These are phyloP conservation scores for Hyaloperonospora arabidopsidis DNA, from an alignment of 352 stramenopile species.

Conservation along the genomic window DNA sequence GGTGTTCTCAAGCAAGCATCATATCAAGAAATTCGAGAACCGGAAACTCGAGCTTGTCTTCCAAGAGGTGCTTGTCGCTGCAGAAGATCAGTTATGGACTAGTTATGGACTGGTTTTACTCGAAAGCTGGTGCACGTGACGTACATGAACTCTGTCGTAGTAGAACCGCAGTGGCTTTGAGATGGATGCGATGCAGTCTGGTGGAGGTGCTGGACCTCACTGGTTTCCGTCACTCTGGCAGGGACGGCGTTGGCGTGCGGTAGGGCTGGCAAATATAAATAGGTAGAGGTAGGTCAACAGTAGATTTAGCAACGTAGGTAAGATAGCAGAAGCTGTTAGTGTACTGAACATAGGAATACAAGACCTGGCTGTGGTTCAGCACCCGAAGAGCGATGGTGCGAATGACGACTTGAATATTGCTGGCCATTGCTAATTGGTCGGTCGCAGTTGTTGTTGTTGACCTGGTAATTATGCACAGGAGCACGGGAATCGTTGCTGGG, in stretches of 20 bases:
- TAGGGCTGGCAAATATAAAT: conserved; percentile 25
- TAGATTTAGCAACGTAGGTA: conserved; percentile 27
- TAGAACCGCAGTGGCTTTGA: conserved; percentile 9
- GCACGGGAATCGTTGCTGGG: conserved; percentile 3
- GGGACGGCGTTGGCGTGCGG: conserved; percentile 1
- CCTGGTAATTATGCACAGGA: neutral
- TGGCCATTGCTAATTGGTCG: neutral
- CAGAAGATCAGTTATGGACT: conserved; percentile 7
- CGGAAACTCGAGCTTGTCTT: conserved; percentile 38
- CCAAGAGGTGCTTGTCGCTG: conserved; percentile 40
- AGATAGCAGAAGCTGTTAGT: conserved; percentile 31
- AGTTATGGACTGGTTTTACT: neutral
- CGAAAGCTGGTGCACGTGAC: conserved; percentile 4
- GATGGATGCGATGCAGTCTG: conserved; percentile 9
- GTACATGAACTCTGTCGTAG: conserved; percentile 28
- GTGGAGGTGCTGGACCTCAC: neutral
- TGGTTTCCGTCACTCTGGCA: conserved; percentile 5
- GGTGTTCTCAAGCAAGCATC: conserved; percentile 39
- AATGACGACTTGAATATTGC: conserved; percentile 4
- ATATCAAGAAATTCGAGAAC: conserved; percentile 59
- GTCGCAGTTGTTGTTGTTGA: neutral
- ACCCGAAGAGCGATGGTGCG: conserved; percentile 8
- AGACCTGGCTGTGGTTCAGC: conserved; percentile 17
- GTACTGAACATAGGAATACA: conserved; percentile 1
- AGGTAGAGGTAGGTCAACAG: conserved; percentile 36